Base-by-base conservation (phyloP, 2,329 filamentous ascomycete genomes). In the Lachnellula arida region DNA sequence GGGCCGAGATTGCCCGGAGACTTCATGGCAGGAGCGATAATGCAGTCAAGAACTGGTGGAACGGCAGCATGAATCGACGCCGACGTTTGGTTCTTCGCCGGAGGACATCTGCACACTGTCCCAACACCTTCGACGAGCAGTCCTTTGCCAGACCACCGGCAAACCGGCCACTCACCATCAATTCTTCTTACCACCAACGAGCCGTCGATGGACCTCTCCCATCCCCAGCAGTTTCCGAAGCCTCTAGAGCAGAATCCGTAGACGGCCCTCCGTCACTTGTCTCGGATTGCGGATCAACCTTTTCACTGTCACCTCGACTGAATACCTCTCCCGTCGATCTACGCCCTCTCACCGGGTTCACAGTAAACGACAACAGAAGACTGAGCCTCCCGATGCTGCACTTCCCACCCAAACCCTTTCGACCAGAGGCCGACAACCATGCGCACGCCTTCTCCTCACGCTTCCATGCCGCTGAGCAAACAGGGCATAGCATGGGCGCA, bases 41-140 rank as follows among this genome's bases (percentile, higher is more conserved):
- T 68, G 88, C 90, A 28, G 90, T 97, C 61, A 97, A 97, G 82
- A 97, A 97, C 73, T 97, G 91, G 91, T 96, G 89, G 89, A 96
- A 96, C 70, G 91, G 92, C 49, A 89, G 87, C 70, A 88, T 92
- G 80, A 96, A 96, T 75, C 84, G 91, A 67, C 81, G 87, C 67
- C 72, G 76, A 70, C 61, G 75, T 28, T 60, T 68, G 32, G 63
- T 65, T 8, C 63, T 68, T 28, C 66, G 67, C 32, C 55, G 65
- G 40, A 63, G 66, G 47, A 63, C 62, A 14, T 66, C 68, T 5
- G 56, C 64, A 35, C 65, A 63, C 15, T 55, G 58, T 25, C 37
- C 59, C 32, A 57, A 56, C 34, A 55, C 55, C 11, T 70, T 67
- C 52, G 64, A 71, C 46, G 69, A 72, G 49, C 60, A 61, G 47